A percentile compares a stretch with the other conserved stretches of the same genome.
Evolutionary conservation across 2,329 filamentous ascomycete genomes (phyloP).

Genomic region (Rhynchosporium agropyri): DNA sequence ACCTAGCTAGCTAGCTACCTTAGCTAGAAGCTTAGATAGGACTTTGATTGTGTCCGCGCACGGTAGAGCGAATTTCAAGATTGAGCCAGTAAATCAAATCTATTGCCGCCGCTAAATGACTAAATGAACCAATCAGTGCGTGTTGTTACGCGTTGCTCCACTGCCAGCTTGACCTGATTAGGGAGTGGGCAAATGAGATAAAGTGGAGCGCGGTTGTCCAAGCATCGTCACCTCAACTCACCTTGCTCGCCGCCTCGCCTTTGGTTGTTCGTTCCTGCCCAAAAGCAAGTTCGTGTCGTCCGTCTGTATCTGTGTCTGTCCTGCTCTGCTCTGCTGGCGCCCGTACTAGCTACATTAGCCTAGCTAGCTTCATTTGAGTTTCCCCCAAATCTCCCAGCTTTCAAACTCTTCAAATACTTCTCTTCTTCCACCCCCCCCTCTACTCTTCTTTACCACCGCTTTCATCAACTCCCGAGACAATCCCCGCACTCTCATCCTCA

Average conservation of each 20-base stretch:
- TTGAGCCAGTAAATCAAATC: not conserved
- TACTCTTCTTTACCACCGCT: not conserved
- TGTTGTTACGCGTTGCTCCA: not conserved
- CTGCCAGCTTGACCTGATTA: slow-evolving; percentile 5
- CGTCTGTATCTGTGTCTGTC: too few species aligned
- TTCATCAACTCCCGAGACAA: not conserved
- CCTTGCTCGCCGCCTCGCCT: not conserved
- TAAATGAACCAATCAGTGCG: not conserved
- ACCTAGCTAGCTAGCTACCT: too few species aligned
- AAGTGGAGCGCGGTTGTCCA: not conserved
- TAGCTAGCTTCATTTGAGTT: not conserved
- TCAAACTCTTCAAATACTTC: not conserved
- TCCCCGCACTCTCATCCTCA: slow-evolving; percentile 14
- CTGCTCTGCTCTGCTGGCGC: not conserved
- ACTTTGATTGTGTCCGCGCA: not conserved
- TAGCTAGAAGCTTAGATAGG: not conserved
- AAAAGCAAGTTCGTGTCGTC: not conserved
- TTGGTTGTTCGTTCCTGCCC: not conserved
- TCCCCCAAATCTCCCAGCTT: slow-evolving; percentile 2
- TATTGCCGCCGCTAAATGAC: not conserved
- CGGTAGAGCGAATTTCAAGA: not conserved
- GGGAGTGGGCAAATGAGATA: not conserved
- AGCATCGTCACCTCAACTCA: not conserved
- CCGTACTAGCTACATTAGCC: slow-evolving; percentile 14
- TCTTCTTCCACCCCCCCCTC: not conserved